phyloP scores from a whole-genome alignment of 78 protist species.

The Capsaspora owczarzaki region DNA sequence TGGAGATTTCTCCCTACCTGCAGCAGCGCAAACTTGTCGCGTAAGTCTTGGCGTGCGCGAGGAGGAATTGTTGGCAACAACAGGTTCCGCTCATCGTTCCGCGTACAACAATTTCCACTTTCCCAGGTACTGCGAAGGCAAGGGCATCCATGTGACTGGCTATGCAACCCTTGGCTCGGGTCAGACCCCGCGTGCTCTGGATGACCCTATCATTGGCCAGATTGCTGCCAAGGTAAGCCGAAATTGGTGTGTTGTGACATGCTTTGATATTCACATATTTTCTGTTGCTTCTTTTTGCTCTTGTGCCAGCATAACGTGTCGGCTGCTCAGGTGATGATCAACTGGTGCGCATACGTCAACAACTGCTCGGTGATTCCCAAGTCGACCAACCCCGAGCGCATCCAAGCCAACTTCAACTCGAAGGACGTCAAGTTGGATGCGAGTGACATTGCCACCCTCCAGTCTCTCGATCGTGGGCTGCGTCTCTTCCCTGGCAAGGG shows the following conservation, averaged over 20 bases:
- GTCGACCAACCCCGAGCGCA: conserved; percentile 2
- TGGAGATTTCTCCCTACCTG: too few relatives aligned
- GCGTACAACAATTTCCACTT: too few relatives aligned
- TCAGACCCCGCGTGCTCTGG: too few relatives aligned
- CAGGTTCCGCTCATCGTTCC: too few relatives aligned
- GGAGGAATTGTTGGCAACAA: too few relatives aligned
- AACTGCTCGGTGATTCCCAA: conserved; percentile 22
- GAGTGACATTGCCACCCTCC: neutral
- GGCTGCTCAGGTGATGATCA: conserved; percentile 18
- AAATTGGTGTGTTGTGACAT: too few relatives aligned
- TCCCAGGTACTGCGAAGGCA: too few relatives aligned
- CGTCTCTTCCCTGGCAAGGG: neutral
- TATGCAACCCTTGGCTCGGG: too few relatives aligned
- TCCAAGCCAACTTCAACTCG: neutral
- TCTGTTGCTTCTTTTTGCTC: neutral
- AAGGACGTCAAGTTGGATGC: neutral
- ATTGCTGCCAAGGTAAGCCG: conserved; percentile 25
- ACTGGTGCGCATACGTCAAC: conserved; percentile 21
- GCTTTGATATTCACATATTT: neutral
- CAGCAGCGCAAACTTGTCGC: too few relatives aligned
- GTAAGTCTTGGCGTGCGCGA: too few relatives aligned
- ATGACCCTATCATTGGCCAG: too few relatives aligned
- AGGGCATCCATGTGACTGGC: too few relatives aligned
- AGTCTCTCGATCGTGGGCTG: neutral
- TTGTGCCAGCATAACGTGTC: neutral